Percentiles rank a stretch among this genome's conserved stretches.
Conservation (phyloP, 306 rosid species). For the Vigna unguiculata region DNA sequence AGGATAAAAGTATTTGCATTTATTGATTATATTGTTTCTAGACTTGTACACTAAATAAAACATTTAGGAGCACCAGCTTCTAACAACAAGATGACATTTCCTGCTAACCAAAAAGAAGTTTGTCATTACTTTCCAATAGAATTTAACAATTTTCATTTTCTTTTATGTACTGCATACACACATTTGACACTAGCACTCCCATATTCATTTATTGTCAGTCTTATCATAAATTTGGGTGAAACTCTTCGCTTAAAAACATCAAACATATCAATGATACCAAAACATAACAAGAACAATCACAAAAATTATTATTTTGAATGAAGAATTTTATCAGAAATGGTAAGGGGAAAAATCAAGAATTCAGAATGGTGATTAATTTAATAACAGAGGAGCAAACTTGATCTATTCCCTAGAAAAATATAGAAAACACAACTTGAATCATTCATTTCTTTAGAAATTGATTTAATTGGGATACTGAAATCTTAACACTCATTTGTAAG, state of each 20-base stretch:
- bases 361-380: background rate
- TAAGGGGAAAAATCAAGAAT: background rate
- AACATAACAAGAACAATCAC: constrained; percentile 13
- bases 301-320: background rate
- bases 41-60: constrained; percentile 6
- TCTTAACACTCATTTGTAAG: constrained; percentile 28
- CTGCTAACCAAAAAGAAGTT: background rate
- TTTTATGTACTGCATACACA: constrained; percentile 36
- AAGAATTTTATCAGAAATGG: constrained; percentile 1
- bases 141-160: too few relatives aligned
- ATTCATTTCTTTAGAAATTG: constrained; percentile 1
- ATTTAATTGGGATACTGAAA: constrained; percentile 14
- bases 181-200: background rate
- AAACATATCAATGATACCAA: constrained; percentile 26
- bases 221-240: background rate
- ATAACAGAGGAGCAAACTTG: constrained; percentile 14
- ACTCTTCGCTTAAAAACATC: constrained; percentile 4
- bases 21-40: constrained; percentile 14
- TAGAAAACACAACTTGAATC: constrained; percentile 19
- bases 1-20: constrained; percentile 9
- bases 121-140: constrained; percentile 3
- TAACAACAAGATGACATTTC: background rate
- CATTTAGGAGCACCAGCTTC: constrained; percentile 26
- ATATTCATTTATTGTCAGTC: background rate
- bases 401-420: background rate